phyloP scores from a whole-genome alignment of 179 eudicot species.

The Spinacia oleracea region DNA sequence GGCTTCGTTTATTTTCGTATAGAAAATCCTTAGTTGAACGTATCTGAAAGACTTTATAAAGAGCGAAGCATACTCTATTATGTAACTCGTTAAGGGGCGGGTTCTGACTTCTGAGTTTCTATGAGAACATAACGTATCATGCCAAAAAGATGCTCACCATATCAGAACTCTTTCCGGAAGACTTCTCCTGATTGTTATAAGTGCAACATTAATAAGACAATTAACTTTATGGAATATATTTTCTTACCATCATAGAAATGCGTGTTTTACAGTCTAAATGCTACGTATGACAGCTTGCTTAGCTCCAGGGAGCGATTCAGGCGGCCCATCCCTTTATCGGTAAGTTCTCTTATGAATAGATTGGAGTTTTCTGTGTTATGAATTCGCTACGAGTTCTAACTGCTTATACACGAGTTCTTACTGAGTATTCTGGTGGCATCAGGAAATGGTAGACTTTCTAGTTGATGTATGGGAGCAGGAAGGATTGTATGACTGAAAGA shows the following conservation, averaged over 20 bases:
- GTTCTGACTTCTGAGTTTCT: neutral
- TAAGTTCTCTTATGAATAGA: conserved; percentile 34
- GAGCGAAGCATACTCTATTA: too few species aligned
- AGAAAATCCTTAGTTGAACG: neutral
- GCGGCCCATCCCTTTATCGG: conserved; percentile 67
- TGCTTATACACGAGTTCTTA: too few species aligned
- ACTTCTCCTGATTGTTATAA: neutral
- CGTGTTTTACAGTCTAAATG: conserved; percentile 54
- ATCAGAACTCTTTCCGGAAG: too few species aligned
- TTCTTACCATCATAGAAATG: conserved; percentile 8
- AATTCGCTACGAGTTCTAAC: too few species aligned
- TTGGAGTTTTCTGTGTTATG: neutral
- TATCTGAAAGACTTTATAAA: too few species aligned
- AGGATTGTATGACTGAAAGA: conserved; percentile 51
- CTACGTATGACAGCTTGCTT: conserved; percentile 63
- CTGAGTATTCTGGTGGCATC: conserved; percentile 22
- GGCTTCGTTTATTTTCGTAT: neutral
- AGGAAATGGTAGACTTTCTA: conserved; percentile 82
- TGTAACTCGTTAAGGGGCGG: neutral
- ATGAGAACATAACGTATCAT: neutral
- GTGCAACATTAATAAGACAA: neutral
- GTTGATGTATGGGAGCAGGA: conserved; percentile 82
- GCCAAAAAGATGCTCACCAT: neutral
- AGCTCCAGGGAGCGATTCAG: conserved; percentile 55
- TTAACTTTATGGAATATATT: neutral